Evolutionary conservation across 176 grass and related monocot genomes (phyloP), one percentile per base, ranked within the genome.

Genomic region (Zoysia pacifica): DNA sequence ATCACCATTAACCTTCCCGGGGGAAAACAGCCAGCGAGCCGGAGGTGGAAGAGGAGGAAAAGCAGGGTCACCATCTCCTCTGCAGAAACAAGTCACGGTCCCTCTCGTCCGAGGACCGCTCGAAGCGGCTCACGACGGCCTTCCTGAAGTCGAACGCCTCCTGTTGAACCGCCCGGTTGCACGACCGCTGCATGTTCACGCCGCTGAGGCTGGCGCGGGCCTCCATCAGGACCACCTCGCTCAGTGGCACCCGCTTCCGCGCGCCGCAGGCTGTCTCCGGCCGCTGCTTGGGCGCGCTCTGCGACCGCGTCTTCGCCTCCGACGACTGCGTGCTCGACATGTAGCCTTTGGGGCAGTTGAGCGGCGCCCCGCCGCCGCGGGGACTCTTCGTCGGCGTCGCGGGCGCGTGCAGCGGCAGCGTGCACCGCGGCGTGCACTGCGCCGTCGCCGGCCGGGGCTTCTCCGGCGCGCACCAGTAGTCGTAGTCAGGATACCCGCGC

Each of bases 271-370:
- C 58, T 49, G 14, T 37, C 47, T 89, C 90, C 9, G 90, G 95
- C 63, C 97, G 86, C 80, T 99, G 97, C 97, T 89, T 99, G 13
- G 97, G 97, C 13, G 93, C 93, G 76, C 97, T 99, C 70, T 99
- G 97, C 11, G 93, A 99, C 65, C 97, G 84, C 28, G 83, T 56
- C 90, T 96, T 99, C 1, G 97, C 90, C 43, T 93, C 97, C 38
- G 93, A 99, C 2, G 97, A 99, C 48, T 78, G 97, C 20, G 97
- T 99, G 88, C 87, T 86, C 28, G 89, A 78, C 97, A 99, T 96
- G 88, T 99, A 99, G 72, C 76, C 87, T 0, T 28, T 28, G 28
- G 88, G 92, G 19, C 7, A 35, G 58, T 35, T 52, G 50, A 28
- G 28, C 28, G 28, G 28, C 28, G 4, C 52, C 4, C 16, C 8